A percentile compares a stretch with the other conserved stretches of the same genome.
These are phyloP conservation scores for Cyclotella sp. DNA, from an alignment of 108 stramenopile species.

Conservation along the genomic window DNA sequence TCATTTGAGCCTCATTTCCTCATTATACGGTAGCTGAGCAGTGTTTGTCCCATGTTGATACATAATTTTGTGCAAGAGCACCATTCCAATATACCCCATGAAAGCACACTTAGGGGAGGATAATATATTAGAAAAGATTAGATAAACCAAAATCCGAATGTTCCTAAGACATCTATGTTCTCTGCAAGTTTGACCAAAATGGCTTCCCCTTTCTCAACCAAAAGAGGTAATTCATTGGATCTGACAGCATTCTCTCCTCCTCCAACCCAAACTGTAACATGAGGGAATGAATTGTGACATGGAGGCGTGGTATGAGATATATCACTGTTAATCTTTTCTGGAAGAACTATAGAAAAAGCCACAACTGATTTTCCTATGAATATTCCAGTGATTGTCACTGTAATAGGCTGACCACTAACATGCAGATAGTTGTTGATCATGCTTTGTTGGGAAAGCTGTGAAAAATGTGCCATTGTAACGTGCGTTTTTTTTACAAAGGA, in stretches of 20 bases:
- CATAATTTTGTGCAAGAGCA: no score
- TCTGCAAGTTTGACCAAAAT: slow-evolving; percentile 31
- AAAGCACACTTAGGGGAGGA: neutral
- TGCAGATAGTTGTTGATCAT: slow-evolving; percentile 39
- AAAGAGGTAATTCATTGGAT: slow-evolving; percentile 70
- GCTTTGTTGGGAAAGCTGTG: slow-evolving; percentile 37
- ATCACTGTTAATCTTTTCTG: slow-evolving; percentile 8
- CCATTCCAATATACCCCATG: neutral
- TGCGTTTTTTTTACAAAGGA: slow-evolving; percentile 56
- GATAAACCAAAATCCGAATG: slow-evolving; percentile 51
- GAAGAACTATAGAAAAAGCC: slow-evolving; percentile 63
- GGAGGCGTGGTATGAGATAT: slow-evolving; percentile 40
- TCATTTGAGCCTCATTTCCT: no score
- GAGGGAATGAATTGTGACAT: slow-evolving; percentile 66
- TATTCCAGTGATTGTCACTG: slow-evolving; percentile 39
- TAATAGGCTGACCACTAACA: slow-evolving; percentile 35
- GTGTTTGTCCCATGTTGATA: no score
- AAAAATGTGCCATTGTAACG: slow-evolving; percentile 68
- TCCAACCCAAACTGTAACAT: slow-evolving; percentile 80
- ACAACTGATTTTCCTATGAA: slow-evolving; percentile 56
- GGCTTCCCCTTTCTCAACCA: slow-evolving; percentile 51
- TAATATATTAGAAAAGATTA: neutral
- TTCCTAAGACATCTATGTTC: slow-evolving; percentile 36
- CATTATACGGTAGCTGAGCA: no score
- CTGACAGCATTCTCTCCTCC: slow-evolving; percentile 40